phyloP scores from a whole-genome alignment of 2,329 filamentous ascomycete species.

The Penicillium sp. region DNA sequence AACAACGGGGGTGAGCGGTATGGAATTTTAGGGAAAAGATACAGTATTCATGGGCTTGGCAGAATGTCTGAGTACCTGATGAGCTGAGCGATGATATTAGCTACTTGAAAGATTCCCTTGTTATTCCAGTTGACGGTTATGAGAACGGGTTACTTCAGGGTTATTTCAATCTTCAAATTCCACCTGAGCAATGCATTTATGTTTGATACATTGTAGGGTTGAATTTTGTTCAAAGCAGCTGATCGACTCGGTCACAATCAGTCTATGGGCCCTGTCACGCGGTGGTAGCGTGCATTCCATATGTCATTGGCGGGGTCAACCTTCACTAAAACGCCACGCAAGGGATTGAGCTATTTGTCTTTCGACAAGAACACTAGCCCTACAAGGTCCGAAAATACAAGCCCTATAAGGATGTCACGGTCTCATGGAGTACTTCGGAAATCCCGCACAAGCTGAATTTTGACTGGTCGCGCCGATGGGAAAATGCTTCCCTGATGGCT shows the following conservation, averaged over 20 bases:
- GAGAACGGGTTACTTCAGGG: fast-evolving
- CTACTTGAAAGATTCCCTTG: not conserved
- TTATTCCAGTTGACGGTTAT: not conserved
- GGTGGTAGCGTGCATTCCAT: not conserved
- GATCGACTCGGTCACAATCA: not conserved
- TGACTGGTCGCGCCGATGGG: not conserved
- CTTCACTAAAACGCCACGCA: not conserved
- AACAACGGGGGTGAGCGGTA: not conserved
- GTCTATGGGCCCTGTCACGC: not conserved
- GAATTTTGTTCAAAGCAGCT: not conserved
- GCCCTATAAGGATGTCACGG: not conserved
- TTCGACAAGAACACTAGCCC: not conserved
- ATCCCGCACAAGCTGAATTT: constrained; percentile 1
- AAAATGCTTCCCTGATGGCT: not conserved
- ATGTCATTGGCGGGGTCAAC: not conserved
- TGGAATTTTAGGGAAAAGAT: not conserved
- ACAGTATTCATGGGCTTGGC: not conserved
- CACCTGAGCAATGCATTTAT: not conserved
- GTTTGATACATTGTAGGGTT: not conserved
- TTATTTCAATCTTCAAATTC: not conserved
- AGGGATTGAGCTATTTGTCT: not conserved
- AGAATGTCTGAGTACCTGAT: not conserved
- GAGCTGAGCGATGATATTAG: not conserved
- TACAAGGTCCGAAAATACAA: not conserved
- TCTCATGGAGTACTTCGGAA: not conserved